Evolutionary conservation across 495 filamentous ascomycete species (phyloP).

Genomic region (Wilcoxina mikolae): DNA sequence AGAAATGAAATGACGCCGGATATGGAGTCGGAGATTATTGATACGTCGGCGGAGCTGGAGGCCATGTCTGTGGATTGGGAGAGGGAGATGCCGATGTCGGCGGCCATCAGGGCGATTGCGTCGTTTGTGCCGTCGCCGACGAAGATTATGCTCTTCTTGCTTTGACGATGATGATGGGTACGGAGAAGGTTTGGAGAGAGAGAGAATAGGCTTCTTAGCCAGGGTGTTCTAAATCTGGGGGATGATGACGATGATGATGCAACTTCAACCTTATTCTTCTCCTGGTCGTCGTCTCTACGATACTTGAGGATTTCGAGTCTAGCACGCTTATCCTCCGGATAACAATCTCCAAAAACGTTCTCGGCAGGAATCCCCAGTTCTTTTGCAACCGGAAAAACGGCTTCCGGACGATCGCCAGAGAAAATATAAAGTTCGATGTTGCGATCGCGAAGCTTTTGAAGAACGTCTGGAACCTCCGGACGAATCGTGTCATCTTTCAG

Average conservation of each 20-base stretch:
- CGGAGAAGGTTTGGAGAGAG: neutral
- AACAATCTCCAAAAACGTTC: conserved; percentile 38
- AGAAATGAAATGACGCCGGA: conserved; percentile 44
- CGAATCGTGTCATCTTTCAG: conserved; percentile 44
- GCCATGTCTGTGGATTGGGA: conserved; percentile 52
- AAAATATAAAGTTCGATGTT: conserved; percentile 47
- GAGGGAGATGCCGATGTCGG: conserved; percentile 49
- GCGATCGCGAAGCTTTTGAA: conserved; percentile 40
- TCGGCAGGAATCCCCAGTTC: conserved; percentile 38
- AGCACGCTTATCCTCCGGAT: conserved; percentile 46
- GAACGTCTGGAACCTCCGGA: conserved; percentile 36
- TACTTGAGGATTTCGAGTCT: conserved; percentile 38
- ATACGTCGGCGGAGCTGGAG: conserved; percentile 51
- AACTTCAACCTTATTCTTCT: no score
- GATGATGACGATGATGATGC: no score
- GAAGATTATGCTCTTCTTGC: conserved; percentile 40
- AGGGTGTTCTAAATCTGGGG: neutral
- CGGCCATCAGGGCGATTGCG: conserved; percentile 54
- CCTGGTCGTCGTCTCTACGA: neutral
- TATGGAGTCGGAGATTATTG: conserved; percentile 47
- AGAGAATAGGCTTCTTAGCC: neutral
- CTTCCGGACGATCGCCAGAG: conserved; percentile 52
- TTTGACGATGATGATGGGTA: no score
- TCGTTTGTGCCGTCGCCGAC: conserved; percentile 74
- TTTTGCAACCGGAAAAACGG: conserved; percentile 41